Base-by-base conservation (phyloP, 2,329 filamentous ascomycete species). In the Venturia asperata region DNA sequence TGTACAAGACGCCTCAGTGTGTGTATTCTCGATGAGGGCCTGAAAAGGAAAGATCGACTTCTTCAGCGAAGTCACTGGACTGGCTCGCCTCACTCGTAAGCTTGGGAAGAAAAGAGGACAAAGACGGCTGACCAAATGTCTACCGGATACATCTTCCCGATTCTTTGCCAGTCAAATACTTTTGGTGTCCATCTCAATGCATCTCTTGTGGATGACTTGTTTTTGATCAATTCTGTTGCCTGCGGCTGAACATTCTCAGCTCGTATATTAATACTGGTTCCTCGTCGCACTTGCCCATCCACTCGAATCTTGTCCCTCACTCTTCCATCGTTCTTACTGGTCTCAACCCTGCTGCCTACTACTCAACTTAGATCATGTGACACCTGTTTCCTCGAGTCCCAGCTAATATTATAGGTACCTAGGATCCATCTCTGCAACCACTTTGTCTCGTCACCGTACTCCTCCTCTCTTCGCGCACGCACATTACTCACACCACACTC, bases 41-140 rank as follows among this genome's bases (percentile, higher is more conserved):
- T 13, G 45, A 24, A 49, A n/a, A 49, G 15, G 9, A 9, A 10
- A 2, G 15, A 9, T 34, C 30, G 30, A 34, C 6, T 34, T 6
- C 30, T 34, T 6, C 3, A 34, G 3, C 30, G 30, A 34, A 34
- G 30, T n/a, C n/a, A n/a, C n/a, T n/a, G n/a, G n/a, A n/a, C n/a
- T n/a, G n/a, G n/a, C 11, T 61, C 9, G 62, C 63, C 42, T 19
- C 30, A 30, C 17, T 37, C 24, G 64, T 45, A 93, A 93, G 76
- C 27, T 47, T 27, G 17, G 19, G 64, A 13, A 24, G 56, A 56
- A 19, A 37, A 64, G n/a, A 37, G 15, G 6, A 17, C 37, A 30
- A 62, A 39, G 21, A 30, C 11, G 10, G 47, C 55, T 2, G 19
- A 63, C 64, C 64, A 65, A n/a, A 11, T 10, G 64, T 65, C 64